Percentiles rank a stretch among this genome's conserved stretches.
Conservation (phyloP, 306 rosid genomes). For the Glycine latifolia region DNA sequence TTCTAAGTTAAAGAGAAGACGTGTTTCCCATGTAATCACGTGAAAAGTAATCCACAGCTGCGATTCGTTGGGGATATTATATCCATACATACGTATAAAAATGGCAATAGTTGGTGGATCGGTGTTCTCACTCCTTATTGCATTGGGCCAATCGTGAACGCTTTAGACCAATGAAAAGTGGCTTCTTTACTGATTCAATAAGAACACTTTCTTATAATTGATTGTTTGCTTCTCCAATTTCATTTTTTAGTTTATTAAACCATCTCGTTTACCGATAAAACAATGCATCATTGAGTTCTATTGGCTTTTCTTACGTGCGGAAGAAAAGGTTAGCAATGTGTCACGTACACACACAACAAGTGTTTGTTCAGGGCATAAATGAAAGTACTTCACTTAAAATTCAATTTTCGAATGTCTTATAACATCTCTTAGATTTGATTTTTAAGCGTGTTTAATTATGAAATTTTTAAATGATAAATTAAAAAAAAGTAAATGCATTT, state of each 20-base stretch:
- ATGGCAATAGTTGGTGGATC: not conserved
- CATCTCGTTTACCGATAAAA: not conserved
- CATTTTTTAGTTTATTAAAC: not conserved
- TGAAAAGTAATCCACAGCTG: not conserved
- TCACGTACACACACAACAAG: too few species aligned
- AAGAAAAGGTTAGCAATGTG: not conserved
- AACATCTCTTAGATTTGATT: too few species aligned
- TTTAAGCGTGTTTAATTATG: too few species aligned
- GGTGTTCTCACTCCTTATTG: not conserved
- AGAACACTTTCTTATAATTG: not conserved
- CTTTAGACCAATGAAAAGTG: not conserved
- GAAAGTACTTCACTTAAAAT: too few species aligned
- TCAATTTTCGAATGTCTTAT: too few species aligned
- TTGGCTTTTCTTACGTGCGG: slow-evolving; percentile 7
- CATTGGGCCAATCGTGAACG: not conserved
- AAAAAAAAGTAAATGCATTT: too few species aligned
- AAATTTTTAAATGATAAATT: too few species aligned
- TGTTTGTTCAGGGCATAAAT: too few species aligned
- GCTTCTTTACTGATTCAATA: not conserved
- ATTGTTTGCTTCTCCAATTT: not conserved
- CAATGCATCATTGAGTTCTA: not conserved
- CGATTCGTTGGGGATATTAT: too few species aligned
- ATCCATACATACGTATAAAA: not conserved
- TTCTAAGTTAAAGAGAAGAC: not conserved
- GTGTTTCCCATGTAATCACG: not conserved